Evolutionary conservation across 2,329 filamentous ascomycete genomes (phyloP).

Genomic region (Xylariomycetidae sp.): DNA sequence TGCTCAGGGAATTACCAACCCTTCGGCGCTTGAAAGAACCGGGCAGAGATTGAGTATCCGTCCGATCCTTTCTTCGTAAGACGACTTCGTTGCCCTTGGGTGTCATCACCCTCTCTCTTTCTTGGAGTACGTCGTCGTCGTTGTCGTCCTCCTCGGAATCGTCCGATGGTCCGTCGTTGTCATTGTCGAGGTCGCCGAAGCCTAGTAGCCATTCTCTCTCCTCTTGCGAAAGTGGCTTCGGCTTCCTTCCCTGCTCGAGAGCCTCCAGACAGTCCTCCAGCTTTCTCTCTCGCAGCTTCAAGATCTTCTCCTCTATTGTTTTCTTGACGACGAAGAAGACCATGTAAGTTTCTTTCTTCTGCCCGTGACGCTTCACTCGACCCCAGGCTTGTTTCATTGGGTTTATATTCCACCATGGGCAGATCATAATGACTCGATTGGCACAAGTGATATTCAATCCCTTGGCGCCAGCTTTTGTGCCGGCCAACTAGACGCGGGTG

Average conservation of each 20-base stretch:
- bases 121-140: too few relatives aligned
- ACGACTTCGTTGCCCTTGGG: too few relatives aligned
- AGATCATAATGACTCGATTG: slow-evolving; percentile 49
- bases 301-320: slow-evolving; percentile 8
- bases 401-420: slow-evolving; percentile 56
- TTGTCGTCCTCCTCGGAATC: slow-evolving; percentile 1
- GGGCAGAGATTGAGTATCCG: too few relatives aligned
- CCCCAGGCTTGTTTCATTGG: slow-evolving; percentile 55
- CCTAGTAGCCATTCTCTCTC: slow-evolving; percentile 6
- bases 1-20: neutral
- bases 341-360: slow-evolving; percentile 52
- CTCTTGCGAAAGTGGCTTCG: slow-evolving; percentile 1
- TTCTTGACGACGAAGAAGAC: slow-evolving; percentile 41
- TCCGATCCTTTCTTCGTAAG: too few relatives aligned
- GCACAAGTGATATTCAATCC: slow-evolving; percentile 35
- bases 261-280: slow-evolving; percentile 1
- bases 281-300: slow-evolving; percentile 3
- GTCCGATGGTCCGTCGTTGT: neutral
- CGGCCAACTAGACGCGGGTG: slow-evolving; percentile 26
- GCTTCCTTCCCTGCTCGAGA: slow-evolving; percentile 2
- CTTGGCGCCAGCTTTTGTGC: slow-evolving; percentile 29
- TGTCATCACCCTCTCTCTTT: too few relatives aligned
- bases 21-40: too few relatives aligned
- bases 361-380: slow-evolving; percentile 60
- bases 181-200: too few relatives aligned